Evolutionary conservation across 495 filamentous ascomycete species (phyloP), one percentile per base, ranked within the genome.

Genomic region (Aspergillus mulundensis): DNA sequence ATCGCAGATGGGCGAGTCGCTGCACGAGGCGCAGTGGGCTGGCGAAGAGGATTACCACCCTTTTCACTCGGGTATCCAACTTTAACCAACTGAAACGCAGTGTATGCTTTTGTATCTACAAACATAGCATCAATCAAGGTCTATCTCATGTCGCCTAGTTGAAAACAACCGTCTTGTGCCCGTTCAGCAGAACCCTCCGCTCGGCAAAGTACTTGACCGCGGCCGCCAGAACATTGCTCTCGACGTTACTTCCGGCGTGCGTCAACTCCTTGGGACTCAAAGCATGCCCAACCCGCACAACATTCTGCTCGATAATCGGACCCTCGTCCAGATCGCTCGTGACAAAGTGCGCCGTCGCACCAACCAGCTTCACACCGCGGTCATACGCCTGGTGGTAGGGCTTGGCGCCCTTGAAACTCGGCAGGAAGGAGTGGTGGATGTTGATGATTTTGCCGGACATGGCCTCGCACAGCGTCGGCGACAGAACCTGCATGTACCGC

Each of bases 401-500:
- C 76, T 87, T 88, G 56, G 87, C 87, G 24, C 87, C 87, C 76
- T 89, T 90, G 77, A 90, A 90, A 28, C 79, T 84, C 3, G 86
- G 87, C 77, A 90, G 62, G 81, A 90, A 90, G 56, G 78, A 82
- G 72, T 90, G 87, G 72, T 90, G 87, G 70, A 90, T 89, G 71
- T 90, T 90, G 83, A 90, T 88, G 70, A 89, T 89, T 50, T 79
- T 79, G 10, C 86, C 86, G 46, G 78, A 82, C 86, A 89, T 88
- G 47, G 80, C 85, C 59, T 79, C 71, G 68, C 86, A 90, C 24
- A 90, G 71, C n/a, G 66, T 78, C 14, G 85, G 85, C 45, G 80
- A 85, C 6, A 90, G 76, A n/a, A 90, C 84, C 71, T 90, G 87
- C 87, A 90, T 90, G 72, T 90, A 90, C 47, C 87, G 83, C n/a